These are phyloP conservation scores for Stachybotrys chlorohalonatus DNA, from an alignment of 2,329 filamentous ascomycete species.

Conservation along the genomic window DNA sequence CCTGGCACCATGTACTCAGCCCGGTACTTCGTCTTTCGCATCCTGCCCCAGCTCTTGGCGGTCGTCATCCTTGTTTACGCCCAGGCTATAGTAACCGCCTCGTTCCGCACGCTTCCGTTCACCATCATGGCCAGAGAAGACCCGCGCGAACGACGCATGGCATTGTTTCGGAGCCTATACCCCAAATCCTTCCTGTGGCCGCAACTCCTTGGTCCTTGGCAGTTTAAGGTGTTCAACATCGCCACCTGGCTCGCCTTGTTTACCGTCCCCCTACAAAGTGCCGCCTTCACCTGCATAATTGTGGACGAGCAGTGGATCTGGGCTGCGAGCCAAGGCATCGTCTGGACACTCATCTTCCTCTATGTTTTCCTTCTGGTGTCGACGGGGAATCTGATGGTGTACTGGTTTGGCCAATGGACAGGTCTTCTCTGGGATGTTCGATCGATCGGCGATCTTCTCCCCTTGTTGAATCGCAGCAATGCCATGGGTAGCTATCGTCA, in stretches of 20 bases:
- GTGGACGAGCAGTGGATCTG: constrained; percentile 61
- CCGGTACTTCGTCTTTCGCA: constrained; percentile 78
- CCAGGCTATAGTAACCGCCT: constrained; percentile 62
- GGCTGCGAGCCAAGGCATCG: constrained; percentile 67
- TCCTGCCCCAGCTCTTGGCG: constrained; percentile 71
- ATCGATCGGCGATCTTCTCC: constrained; percentile 72
- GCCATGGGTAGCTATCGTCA: constrained; percentile 62
- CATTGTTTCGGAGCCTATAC: constrained; percentile 60
- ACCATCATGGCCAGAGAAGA: constrained; percentile 62
- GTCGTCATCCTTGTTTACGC: constrained; percentile 66
- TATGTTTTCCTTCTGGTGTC: constrained; percentile 61
- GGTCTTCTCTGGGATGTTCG: constrained; percentile 80
- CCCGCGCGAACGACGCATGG: constrained; percentile 48
- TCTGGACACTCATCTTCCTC: constrained; percentile 67
- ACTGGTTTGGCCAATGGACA: constrained; percentile 56
- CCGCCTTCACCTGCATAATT: constrained; percentile 59
- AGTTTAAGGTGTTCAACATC: constrained; percentile 57
- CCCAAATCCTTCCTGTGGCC: constrained; percentile 60
- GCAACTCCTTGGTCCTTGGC: constrained; percentile 49
- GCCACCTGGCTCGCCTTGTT: constrained; percentile 72
- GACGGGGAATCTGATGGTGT: constrained; percentile 43
- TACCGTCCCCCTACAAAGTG: constrained; percentile 72
- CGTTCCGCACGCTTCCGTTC: constrained; percentile 73
- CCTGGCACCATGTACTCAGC: constrained; percentile 55
- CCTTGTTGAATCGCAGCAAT: constrained; percentile 73